Conservation (phyloP, 2,329 filamentous ascomycete genomes). For the Rhynchosporium graminicola region DNA sequence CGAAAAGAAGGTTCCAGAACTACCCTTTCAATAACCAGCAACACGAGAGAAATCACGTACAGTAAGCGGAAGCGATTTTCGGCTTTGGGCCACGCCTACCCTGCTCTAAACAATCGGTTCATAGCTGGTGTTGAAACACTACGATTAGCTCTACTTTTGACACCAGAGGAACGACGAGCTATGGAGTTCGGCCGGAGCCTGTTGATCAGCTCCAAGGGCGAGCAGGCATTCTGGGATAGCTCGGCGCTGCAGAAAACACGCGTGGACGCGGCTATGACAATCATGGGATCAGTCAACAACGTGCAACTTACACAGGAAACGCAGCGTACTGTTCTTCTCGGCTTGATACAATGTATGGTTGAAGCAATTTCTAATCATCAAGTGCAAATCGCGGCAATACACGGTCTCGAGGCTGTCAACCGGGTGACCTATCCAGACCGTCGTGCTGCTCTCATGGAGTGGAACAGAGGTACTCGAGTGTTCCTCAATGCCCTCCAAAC, state of each 20-base stretch:
- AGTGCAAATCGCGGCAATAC: slow-evolving; percentile 6
- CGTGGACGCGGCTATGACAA: slow-evolving; percentile 3
- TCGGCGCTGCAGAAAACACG: not conserved
- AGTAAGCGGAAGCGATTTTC: not conserved
- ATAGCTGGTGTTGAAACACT: not conserved
- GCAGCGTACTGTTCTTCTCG: not conserved
- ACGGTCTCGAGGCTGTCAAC: slow-evolving; percentile 8
- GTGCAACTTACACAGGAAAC: not conserved
- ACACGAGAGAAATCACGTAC: not conserved
- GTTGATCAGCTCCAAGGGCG: slow-evolving; percentile 8
- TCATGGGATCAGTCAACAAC: not conserved
- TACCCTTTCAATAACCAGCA: not conserved
- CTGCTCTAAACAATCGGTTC: slow-evolving; percentile 1
- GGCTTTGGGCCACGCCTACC: not conserved
- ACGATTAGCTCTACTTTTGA: not conserved
- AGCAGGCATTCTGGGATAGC: slow-evolving; percentile 14
- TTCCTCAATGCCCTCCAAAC: slow-evolving; percentile 9
- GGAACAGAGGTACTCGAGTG: slow-evolving; percentile 18
- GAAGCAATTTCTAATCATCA: slow-evolving; percentile 4
- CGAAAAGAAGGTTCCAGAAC: slow-evolving; percentile 13
- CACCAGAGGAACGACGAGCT: slow-evolving; percentile 4
- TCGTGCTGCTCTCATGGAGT: slow-evolving; percentile 5
- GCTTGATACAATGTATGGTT: slow-evolving; percentile 3
- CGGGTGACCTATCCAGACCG: not conserved
- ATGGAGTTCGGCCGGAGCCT: slow-evolving; percentile 16